Evolutionary conservation across 192 early-diverging fungal species (phyloP).

Genomic region (Coemansia sp.): DNA sequence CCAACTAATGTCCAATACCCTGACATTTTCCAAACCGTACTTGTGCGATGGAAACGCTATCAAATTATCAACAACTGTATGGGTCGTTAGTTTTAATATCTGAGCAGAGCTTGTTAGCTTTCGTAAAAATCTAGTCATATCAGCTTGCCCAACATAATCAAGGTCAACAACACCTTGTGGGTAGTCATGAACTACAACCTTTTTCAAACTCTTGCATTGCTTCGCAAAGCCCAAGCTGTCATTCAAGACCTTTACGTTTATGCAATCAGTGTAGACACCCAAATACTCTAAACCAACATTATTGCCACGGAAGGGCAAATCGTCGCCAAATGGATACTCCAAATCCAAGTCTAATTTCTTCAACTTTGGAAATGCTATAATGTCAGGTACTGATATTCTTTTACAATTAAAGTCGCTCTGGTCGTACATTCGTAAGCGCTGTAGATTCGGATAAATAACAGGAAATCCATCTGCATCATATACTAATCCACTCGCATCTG

Average conservation of each 20-base stretch:
- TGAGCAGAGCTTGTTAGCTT: neutral
- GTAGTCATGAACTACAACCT: neutral
- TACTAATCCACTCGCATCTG: neutral
- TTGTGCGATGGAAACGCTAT: neutral
- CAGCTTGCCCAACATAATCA: neutral
- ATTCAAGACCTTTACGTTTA: neutral
- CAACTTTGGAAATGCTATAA: slow-evolving; percentile 6
- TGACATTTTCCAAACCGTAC: neutral
- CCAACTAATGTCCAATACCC: neutral
- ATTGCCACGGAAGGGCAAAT: slow-evolving; percentile 11
- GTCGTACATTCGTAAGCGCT: neutral
- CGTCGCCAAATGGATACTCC: slow-evolving; percentile 7
- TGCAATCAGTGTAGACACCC: neutral
- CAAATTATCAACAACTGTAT: neutral
- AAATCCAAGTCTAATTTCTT: neutral
- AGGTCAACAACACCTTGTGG: neutral
- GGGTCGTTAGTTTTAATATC: neutral
- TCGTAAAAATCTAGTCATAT: neutral
- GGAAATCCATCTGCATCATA: neutral
- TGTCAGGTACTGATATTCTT: neutral
- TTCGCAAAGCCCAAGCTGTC: neutral
- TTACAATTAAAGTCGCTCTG: neutral
- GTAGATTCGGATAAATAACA: slow-evolving; percentile 3
- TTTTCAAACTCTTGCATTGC: neutral
- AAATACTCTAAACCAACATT: neutral